phyloP scores from a whole-genome alignment of 352 stramenopile genomes.

The Blastocystis sp. region DNA sequence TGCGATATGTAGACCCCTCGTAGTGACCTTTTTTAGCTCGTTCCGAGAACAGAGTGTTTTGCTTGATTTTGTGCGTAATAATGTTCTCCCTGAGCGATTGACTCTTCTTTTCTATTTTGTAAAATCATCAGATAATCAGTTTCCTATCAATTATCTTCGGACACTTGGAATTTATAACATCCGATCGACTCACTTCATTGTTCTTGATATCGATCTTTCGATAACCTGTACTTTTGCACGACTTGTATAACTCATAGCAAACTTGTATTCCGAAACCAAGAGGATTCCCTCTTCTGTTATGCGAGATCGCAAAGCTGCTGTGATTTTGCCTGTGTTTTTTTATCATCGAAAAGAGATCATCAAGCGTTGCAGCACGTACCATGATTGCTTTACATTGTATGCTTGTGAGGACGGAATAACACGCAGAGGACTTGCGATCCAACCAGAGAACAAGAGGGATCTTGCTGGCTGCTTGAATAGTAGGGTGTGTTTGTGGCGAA shows the following conservation, averaged over 20 bases:
- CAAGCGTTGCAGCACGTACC: not conserved
- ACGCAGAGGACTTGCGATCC: not conserved
- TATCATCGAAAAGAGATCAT: not conserved
- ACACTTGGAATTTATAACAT: not conserved
- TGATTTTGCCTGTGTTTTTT: not conserved
- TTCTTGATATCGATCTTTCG: not conserved
- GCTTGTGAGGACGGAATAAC: not conserved
- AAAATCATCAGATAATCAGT: not conserved
- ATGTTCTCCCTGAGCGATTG: not conserved
- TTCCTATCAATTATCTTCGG: not conserved
- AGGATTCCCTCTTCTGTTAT: not conserved
- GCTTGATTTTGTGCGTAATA: not conserved
- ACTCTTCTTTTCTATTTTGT: not conserved
- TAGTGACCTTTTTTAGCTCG: not conserved
- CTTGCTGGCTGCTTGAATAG: not conserved
- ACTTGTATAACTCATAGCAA: not conserved
- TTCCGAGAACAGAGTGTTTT: not conserved
- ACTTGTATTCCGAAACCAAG: not conserved
- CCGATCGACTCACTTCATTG: not conserved
- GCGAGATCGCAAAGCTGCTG: not conserved
- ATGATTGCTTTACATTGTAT: not conserved
- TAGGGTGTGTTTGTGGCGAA: not conserved
- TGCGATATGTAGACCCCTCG: not conserved
- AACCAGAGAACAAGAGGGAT: slow-evolving; percentile 10
- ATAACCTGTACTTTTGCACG: not conserved